Base-by-base conservation (phyloP, 495 filamentous ascomycete genomes). In the Evernia prunastri region DNA sequence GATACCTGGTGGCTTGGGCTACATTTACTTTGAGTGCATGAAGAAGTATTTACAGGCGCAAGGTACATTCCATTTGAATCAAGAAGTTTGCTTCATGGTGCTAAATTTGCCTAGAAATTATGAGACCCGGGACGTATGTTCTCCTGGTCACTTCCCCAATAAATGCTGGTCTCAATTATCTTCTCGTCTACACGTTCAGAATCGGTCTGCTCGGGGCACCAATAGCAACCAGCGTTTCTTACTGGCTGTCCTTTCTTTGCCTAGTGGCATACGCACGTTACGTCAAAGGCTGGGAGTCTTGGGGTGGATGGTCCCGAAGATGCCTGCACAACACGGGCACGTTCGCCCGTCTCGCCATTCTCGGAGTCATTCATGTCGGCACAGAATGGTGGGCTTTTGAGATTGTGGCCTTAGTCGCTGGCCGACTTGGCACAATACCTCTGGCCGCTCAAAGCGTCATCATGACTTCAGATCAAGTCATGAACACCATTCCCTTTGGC, bases 301-400 rank as follows among this genome's bases (percentile, higher is more conserved):
- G 92, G 92, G 90, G 92, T 45, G 92, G 92, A 4, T 88, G 91
- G 79, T 83, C 85, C 8, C 77, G 80, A 4, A 80, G 81, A 29
- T 87, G 86, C 25, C 68, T 89, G 39, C 75, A 80, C 25, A 88
- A 91, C 69, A 77, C 88, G 25, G 74, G 84, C 37, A 87, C 86
- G 0, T 97, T 97, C 68, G 80, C 88, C 4, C 84, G 86, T 11
- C 82, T 97, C 9, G 89, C 92, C 10, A 68, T 86, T 40, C 75
- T 96, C 1, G 92, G 92, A 8, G 78, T 96, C 51, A 72, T 96
- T n/a, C 92, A 96, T 68, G 88, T 96, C 29, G 92, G 92, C 11
- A 95, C 90, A 0, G 91, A 96, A 75, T 96, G 92, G 92, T 96
- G 92, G 91, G 92, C 92, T 0, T 96, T 95, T 68, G 92, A 96